Base-by-base conservation (phyloP, 768 basidiomycete genomes). In the Leccinum ochraceum region DNA sequence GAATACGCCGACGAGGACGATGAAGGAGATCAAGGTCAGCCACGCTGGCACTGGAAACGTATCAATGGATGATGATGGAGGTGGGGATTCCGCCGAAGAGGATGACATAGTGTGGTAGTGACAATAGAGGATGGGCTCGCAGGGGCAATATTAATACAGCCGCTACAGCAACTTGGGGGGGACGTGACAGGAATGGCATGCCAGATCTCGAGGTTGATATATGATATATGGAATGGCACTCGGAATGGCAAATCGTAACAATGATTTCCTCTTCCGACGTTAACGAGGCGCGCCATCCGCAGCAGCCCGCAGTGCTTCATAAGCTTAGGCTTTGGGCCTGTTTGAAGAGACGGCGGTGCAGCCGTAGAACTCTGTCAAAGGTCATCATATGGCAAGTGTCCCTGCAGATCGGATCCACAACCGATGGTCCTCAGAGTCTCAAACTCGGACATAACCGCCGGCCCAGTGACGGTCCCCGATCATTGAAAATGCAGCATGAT, bases 1-100 rank as follows among this genome's bases (percentile, higher is more conserved):
- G 58, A 62, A 71, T 4, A 65, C 30, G 16, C 73, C 69, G 20
- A 74, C 48, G 0, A 58, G 16, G 22, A 53, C 44, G 0, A 74
- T 24, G 53, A 73, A 64, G 37, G 30, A 6, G 6, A 56, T 22
- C 1, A 73, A 32, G 34, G 54, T 4, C 17, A 67, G 37, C 73
- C 71, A 74, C 0, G 65, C 63, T 36, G 52, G 32, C 28, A 52
- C 56, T 55, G 66, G 58, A 20, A 55, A 57, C 59, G 4, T 51
- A n/a, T 5, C 8, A n/a, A 32, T 1, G 6, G 24, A n/a, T 11
- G 39, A 9, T 3, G 44, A 9, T 3, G 44, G 5, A 3, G n/a
- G 13, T 28, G 49, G 14, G 8, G 26, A 11, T 11, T 4, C 11
- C 9, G 37, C 39, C 0, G 60, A 24, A 6, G 32, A 48, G 1